These are phyloP conservation scores for Yamadazyma mexicana DNA, from an alignment of 1,139 yeast genomes.

Conservation along the genomic window DNA sequence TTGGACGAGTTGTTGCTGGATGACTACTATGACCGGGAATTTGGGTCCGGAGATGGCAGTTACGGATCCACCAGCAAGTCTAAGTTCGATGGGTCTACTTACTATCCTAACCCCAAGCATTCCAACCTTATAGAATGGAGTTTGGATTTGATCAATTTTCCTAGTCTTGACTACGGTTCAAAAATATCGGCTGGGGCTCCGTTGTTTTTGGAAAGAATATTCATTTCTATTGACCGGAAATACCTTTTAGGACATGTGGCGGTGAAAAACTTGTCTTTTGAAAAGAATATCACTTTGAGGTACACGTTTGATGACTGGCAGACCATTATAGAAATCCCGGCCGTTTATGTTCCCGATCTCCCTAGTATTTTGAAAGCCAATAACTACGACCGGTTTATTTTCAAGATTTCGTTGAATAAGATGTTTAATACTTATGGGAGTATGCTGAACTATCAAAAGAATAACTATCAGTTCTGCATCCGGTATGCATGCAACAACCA, in stretches of 20 bases:
- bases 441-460: conserved; percentile 19
- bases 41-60: background rate
- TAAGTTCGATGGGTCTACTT: conserved; percentile 20
- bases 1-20: conserved; percentile 17
- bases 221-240: conserved; percentile 56
- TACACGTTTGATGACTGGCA: conserved; percentile 74
- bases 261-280: conserved; percentile 66
- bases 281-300: conserved; percentile 61
- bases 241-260: conserved; percentile 71
- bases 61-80: conserved; percentile 11
- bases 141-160: conserved; percentile 49
- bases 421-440: conserved; percentile 22
- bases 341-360: conserved; percentile 59
- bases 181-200: conserved; percentile 39
- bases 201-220: conserved; percentile 66
- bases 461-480: conserved; percentile 53
- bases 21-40: background rate
- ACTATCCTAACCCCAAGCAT: conserved; percentile 24
- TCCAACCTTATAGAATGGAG: conserved; percentile 44
- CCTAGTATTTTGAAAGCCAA: conserved; percentile 52
- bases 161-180: conserved; percentile 35
- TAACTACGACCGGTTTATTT: conserved; percentile 59
- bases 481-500: conserved; percentile 47
- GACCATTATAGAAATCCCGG: conserved; percentile 68
- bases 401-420: conserved; percentile 49